phyloP scores from a whole-genome alignment of 169 alveolate species.

The Babesia bigemina region DNA sequence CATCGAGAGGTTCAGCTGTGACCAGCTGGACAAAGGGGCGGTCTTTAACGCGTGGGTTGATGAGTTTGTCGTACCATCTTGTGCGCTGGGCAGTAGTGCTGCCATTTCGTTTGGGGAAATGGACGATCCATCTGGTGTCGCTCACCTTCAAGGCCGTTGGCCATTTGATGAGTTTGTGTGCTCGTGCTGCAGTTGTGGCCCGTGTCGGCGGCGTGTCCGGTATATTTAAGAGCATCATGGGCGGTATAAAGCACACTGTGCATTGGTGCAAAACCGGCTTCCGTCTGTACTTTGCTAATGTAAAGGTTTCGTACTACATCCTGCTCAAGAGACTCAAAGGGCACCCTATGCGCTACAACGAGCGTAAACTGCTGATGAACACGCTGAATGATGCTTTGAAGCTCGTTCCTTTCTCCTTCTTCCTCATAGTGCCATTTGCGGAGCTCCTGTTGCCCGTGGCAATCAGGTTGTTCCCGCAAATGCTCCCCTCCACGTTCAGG shows the following conservation, averaged over 20 bases:
- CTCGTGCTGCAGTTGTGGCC: constrained; percentile 58
- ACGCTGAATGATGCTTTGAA: constrained; percentile 85
- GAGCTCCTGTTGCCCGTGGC: constrained; percentile 87
- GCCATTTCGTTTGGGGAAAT: constrained; percentile 49
- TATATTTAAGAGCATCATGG: constrained; percentile 47
- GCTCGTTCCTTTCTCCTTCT: constrained; percentile 86
- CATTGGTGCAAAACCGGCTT: constrained; percentile 83
- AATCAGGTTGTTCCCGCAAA: constrained; percentile 84
- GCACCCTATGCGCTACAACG: constrained; percentile 80
- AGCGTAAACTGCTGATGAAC: constrained; percentile 80
- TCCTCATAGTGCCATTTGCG: constrained; percentile 86
- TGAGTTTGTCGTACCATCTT: constrained; percentile 24
- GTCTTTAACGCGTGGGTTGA: constrained; percentile 2
- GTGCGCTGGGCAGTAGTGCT: constrained; percentile 48
- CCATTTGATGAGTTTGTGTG: constrained; percentile 41
- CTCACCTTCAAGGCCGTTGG: constrained; percentile 28
- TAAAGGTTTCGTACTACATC: constrained; percentile 76
- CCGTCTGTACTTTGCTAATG: constrained; percentile 72
- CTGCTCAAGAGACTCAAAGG: constrained; percentile 79
- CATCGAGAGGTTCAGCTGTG: background rate
- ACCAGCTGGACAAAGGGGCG: background rate
- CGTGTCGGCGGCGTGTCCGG: constrained; percentile 64
- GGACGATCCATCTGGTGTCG: constrained; percentile 38
- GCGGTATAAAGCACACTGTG: constrained; percentile 71
- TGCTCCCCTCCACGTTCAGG: constrained; percentile 88